Evolutionary conservation across 768 basidiomycete species (phyloP), one percentile per base, ranked within the genome.

Genomic region (Ramaria sp.): DNA sequence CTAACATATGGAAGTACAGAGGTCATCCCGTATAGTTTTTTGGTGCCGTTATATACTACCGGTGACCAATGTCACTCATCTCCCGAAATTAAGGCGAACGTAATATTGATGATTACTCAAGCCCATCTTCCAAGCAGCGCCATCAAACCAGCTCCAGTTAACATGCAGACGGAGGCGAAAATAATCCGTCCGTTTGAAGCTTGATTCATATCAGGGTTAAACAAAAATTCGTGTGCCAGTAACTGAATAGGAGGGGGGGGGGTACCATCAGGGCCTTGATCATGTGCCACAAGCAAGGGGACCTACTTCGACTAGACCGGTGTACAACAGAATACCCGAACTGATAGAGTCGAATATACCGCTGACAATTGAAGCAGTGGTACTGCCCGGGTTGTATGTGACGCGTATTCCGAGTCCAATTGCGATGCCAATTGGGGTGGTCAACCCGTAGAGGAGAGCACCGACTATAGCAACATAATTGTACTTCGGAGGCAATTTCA

Each of bases 141-240:
- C 94, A 97, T 97, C n/a, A 96, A 50, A 1, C 75, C 91, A 24
- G 82, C 83, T 9, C 94, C 94, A 8, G 83, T 56, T n/a, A 85
- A 59, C 83, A 96, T 90, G 60, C 80, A 83, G n/a, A 69, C 66
- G 57, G 91, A 58, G 6, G 88, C 82, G 59, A 88, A 95, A 0
- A 73, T 67, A n/a, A 95, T 68, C 61, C 81, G 80, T 25, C 66
- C 62, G 51, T 78, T 79, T 5, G 81, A 79, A 3, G 77, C 78
- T n/a, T 78, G 73, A 66, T 84, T 79, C 84, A 93, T 89, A 55
- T 88, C 79, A 56, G 82, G 79, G 71, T 81, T 92, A 70, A 95
- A 92, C 38, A 98, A 64, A 69, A 98, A 96, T 63, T 97, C 95
- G 64, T 96, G 94, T 1, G 91, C 95, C 43, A 98, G 75, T 0